Evolutionary conservation across 2,329 filamentous ascomycete species (phyloP).

Genomic region (Trichoderma hamatum): DNA sequence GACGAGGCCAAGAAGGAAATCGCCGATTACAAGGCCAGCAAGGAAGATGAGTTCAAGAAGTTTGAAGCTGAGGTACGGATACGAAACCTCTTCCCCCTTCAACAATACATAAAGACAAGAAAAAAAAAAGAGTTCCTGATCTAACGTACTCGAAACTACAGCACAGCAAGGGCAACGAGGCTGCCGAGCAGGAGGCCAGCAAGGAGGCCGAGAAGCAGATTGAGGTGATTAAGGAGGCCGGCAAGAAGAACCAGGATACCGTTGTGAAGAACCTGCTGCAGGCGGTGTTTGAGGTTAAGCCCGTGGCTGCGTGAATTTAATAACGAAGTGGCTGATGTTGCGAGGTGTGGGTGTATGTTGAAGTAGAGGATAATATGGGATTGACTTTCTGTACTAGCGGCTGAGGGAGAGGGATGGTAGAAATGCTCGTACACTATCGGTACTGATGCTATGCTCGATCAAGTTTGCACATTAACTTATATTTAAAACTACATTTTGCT

Average conservation of each 20-base stretch:
- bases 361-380: neutral
- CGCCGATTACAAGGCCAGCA: slow-evolving; percentile 83
- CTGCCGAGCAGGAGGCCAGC: slow-evolving; percentile 80
- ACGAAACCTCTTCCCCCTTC: neutral
- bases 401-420: neutral
- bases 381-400: slow-evolving; percentile 10
- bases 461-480: slow-evolving; percentile 16
- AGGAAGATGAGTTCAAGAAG: slow-evolving; percentile 93
- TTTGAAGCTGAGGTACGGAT: slow-evolving; percentile 72
- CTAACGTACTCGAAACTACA: slow-evolving; percentile 43
- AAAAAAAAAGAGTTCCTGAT: neutral
- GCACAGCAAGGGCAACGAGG: slow-evolving; percentile 88
- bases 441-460: neutral
- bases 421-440: neutral
- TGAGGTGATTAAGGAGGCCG: slow-evolving; percentile 77
- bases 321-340: neutral
- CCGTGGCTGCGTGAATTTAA: slow-evolving; percentile 48
- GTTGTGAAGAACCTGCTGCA: slow-evolving; percentile 82
- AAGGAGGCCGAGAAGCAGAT: slow-evolving; percentile 77
- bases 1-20: slow-evolving; percentile 98
- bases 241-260: slow-evolving; percentile 75
- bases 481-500: slow-evolving; percentile 6
- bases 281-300: slow-evolving; percentile 83
- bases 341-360: neutral
- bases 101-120: neutral